Percentiles rank a stretch among this genome's conserved stretches.
Conservation (phyloP, 1,139 yeast genomes). For the Sporopachydermia cereana region DNA sequence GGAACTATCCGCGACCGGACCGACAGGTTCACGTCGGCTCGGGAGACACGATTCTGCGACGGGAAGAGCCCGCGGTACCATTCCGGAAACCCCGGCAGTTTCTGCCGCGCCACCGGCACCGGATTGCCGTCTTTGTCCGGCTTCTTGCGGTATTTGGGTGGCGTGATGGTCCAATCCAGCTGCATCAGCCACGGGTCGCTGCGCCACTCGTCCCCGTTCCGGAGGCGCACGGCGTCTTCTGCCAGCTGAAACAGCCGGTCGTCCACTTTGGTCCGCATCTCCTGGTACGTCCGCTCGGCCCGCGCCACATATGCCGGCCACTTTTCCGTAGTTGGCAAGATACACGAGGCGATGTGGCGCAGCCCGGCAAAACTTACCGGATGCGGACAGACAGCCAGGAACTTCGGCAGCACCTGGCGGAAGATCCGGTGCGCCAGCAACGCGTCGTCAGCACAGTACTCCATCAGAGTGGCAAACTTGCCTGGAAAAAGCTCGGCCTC, state of each 20-base stretch:
- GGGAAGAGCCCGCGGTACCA: constrained; percentile 80
- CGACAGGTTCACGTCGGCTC: constrained; percentile 40
- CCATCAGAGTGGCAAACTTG: constrained; percentile 49
- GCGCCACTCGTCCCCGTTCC: constrained; percentile 19
- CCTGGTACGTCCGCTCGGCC: constrained; percentile 58
- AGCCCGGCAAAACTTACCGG: constrained; percentile 92
- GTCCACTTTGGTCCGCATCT: constrained; percentile 45
- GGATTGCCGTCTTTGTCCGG: constrained; percentile 46
- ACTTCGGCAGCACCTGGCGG: constrained; percentile 56
- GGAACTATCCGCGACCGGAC: constrained; percentile 72
- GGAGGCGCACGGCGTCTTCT: constrained; percentile 38
- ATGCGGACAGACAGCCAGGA: constrained; percentile 65
- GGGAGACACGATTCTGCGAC: constrained; percentile 24
- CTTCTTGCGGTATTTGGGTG: constrained; percentile 50
- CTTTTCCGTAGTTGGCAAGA: constrained; percentile 62
- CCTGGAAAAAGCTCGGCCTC: constrained; percentile 39
- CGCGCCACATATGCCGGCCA: constrained; percentile 67
- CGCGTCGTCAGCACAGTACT: constrained; percentile 83
- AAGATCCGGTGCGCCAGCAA: constrained; percentile 62
- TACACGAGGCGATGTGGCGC: constrained; percentile 60
- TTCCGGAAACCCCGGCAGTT: constrained; percentile 81
- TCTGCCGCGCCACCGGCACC: constrained; percentile 47
- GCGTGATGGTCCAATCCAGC: constrained; percentile 71
- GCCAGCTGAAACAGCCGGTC: constrained; percentile 50
- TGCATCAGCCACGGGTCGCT: constrained; percentile 84